A percentile compares a stretch with the other conserved stretches of the same genome.
Conservation (phyloP, 768 basidiomycete species). For the Phaffia tasmanica region DNA sequence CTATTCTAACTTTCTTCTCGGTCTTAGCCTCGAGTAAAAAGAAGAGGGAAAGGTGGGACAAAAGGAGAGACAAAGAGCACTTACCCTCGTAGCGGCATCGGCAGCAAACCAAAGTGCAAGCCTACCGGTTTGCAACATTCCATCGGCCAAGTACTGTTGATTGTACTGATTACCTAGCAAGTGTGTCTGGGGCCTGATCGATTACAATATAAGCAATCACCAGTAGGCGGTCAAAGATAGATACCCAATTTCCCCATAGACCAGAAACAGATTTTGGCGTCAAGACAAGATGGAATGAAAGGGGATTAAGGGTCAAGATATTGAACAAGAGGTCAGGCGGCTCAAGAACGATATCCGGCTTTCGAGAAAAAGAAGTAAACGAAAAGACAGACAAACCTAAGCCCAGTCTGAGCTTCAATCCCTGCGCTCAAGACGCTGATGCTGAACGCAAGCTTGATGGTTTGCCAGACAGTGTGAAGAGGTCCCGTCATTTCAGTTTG, state of each 20-base stretch:
- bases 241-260: not conserved
- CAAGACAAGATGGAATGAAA: not conserved
- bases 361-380: too few species aligned
- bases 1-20: too few species aligned
- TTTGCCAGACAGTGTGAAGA: slow-evolving; percentile 17
- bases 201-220: not conserved
- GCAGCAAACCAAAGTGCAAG: slow-evolving; percentile 1
- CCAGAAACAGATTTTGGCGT: not conserved
- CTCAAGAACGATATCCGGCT: too few species aligned
- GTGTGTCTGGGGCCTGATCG: slow-evolving; percentile 15
- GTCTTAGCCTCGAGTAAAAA: too few species aligned
- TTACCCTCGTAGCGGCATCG: slow-evolving; percentile 2
- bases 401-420: slow-evolving; percentile 21
- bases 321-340: not conserved
- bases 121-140: slow-evolving; percentile 12
- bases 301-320: not conserved
- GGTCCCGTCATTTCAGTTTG: not conserved
- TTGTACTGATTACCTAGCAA: slow-evolving; percentile 18
- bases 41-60: too few species aligned
- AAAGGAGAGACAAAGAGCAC: too few species aligned
- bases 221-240: not conserved
- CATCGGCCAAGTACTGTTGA: slow-evolving; percentile 8
- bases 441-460: slow-evolving; percentile 12
- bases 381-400: slow-evolving; percentile 7
- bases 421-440: slow-evolving; percentile 1